Evolutionary conservation across 73 alveolate genomes (phyloP).

Genomic region (Paraurostyla sp.): DNA sequence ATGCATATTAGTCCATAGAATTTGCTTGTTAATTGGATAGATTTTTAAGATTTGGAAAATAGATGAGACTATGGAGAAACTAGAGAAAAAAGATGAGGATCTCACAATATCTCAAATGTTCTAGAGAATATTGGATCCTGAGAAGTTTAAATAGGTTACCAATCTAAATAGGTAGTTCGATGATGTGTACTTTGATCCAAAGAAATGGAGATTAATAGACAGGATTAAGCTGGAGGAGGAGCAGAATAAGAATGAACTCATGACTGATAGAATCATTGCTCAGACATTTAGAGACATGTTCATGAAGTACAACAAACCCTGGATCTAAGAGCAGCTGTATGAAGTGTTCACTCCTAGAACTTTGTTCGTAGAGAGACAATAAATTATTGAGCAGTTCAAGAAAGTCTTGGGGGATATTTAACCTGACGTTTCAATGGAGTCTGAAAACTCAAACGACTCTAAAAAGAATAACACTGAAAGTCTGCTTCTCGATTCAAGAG

Average conservation of each 20-base stretch:
- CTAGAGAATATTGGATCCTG: slow-evolving; percentile 54
- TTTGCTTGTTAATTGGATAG: slow-evolving; percentile 70
- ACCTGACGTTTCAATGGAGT: slow-evolving; percentile 48
- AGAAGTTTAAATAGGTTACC: slow-evolving; percentile 32
- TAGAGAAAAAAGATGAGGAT: slow-evolving; percentile 56
- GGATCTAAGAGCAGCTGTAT: slow-evolving; percentile 84
- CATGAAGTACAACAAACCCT: slow-evolving; percentile 80
- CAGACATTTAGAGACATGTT: slow-evolving; percentile 81
- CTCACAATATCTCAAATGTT: slow-evolving; percentile 36
- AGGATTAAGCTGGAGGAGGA: slow-evolving; percentile 81
- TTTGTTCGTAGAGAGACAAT: slow-evolving; percentile 74
- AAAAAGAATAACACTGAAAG: slow-evolving; percentile 1
- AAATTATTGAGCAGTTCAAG: slow-evolving; percentile 75
- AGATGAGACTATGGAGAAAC: slow-evolving; percentile 64
- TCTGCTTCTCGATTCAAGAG: neutral
- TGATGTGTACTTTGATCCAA: slow-evolving; percentile 53
- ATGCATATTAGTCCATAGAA: slow-evolving; percentile 64
- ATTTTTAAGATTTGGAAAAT: slow-evolving; percentile 80
- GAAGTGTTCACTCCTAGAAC: slow-evolving; percentile 87
- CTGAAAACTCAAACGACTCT: slow-evolving; percentile 22
- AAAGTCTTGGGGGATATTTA: slow-evolving; percentile 66
- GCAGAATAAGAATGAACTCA: slow-evolving; percentile 71
- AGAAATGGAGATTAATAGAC: slow-evolving; percentile 68
- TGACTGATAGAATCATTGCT: slow-evolving; percentile 84
- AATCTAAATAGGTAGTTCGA: slow-evolving; percentile 44